A percentile compares a stretch with the other conserved stretches of the same genome.
Conservation (phyloP, 2,329 filamentous ascomycete species). For the Sporothrix mexicana region DNA sequence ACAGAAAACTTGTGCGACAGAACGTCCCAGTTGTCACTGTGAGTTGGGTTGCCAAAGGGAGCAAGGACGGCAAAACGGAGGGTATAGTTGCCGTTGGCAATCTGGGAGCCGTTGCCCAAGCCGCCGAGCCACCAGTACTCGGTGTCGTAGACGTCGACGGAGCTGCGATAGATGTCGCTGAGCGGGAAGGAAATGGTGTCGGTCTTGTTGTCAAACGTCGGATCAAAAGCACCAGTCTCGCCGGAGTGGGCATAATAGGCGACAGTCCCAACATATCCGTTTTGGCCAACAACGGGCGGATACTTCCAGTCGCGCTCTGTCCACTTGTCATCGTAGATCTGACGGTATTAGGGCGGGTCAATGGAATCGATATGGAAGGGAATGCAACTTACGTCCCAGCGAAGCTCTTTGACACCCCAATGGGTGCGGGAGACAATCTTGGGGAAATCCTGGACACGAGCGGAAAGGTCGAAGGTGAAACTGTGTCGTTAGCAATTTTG, state of each 20-base stretch:
- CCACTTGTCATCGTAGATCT: slow-evolving; percentile 38
- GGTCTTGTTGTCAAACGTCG: slow-evolving; percentile 25
- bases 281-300: slow-evolving; percentile 39
- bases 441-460: slow-evolving; percentile 42
- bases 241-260: slow-evolving; percentile 32
- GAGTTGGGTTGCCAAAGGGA: slow-evolving; percentile 23
- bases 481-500: slow-evolving; percentile 18
- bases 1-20: slow-evolving; percentile 19
- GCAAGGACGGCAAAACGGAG: slow-evolving; percentile 29
- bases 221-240: slow-evolving; percentile 1
- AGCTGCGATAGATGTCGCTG: slow-evolving; percentile 37
- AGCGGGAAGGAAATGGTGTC: slow-evolving; percentile 37
- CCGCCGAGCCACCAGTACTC: slow-evolving; percentile 37
- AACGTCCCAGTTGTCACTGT: slow-evolving; percentile 30
- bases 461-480: slow-evolving; percentile 41
- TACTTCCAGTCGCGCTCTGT: slow-evolving; percentile 40
- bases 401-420: slow-evolving; percentile 39
- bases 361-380: too few species aligned
- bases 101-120: slow-evolving; percentile 42
- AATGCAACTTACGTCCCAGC: slow-evolving; percentile 42
- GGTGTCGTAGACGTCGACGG: slow-evolving; percentile 35
- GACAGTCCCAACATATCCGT: slow-evolving; percentile 39
- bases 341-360: not conserved
- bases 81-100: slow-evolving; percentile 45
- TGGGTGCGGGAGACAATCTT: slow-evolving; percentile 38